Evolutionary conservation across 192 early-diverging fungal species (phyloP), one percentile per base, ranked within the genome.

Genomic region (Backusella sp.): DNA sequence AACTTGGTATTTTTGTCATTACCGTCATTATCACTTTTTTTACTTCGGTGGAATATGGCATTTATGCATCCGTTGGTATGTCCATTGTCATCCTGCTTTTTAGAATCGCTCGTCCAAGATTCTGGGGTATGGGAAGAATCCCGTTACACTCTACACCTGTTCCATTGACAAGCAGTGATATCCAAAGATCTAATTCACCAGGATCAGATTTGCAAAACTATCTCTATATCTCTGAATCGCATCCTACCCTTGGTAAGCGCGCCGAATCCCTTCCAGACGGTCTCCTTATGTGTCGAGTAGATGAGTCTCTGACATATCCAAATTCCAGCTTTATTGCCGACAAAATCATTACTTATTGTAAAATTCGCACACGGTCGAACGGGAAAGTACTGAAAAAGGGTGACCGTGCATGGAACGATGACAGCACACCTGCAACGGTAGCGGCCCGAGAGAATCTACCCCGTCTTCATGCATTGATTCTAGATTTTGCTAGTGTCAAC

Each of bases 401-500:
- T 26, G 77, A 79, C 21, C 66, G 79, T 5, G 49, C 73, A 53
- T 80, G 79, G 79, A 80, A 80, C 37, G 79, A 80, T 49, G 72
- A 68, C 37, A 42, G 65, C 23, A 71, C 49, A 14, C 62, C 66
- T 73, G 81, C 78, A 66, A 82, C 70, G 26, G 79, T 84, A 32
- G 82, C 88, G 8, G 87, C 89, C 66, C 56, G 70, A 21, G 39
- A 15, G 5, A 35, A 66, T 34, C 65, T 78, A 74, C 90, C 90
- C 11, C 76, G 77, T 21, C 83, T 96, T 32, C 85, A 88, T 23
- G 92, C 94, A 14, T 78, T 96, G 42, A 86, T 98, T 62, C 88
- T 98, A 74, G 96, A 98, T 76, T 93, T 98, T 76, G 80, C 88
- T 0, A 88, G 88, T 35, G 94, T 96, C 37, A 92, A 90, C 46